Evolutionary conservation across 2,329 filamentous ascomycete species (phyloP).

Genomic region (Pseudogymnoascus sp.): DNA sequence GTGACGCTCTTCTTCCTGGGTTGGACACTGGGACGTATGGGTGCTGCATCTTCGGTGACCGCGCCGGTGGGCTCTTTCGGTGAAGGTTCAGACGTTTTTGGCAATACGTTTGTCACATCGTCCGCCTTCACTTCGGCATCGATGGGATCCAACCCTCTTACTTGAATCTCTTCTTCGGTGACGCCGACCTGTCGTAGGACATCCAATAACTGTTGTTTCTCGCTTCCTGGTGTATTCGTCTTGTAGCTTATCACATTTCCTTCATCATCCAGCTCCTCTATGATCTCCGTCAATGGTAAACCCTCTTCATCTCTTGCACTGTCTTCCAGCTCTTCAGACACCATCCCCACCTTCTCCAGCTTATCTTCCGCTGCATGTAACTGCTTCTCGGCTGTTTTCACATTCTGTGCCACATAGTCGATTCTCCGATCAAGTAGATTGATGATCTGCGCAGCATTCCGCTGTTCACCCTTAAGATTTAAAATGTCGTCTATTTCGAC

Average conservation of each 20-base stretch:
- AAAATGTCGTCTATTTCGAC: constrained; percentile 48
- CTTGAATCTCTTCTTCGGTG: constrained; percentile 32
- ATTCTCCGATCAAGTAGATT: constrained; percentile 66
- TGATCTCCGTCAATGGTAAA: constrained; percentile 79
- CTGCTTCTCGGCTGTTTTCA: constrained; percentile 65
- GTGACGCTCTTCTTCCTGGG: constrained; percentile 52
- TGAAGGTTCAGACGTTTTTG: neutral
- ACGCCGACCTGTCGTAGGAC: constrained; percentile 72
- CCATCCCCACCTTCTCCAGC: constrained; percentile 55
- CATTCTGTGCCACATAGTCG: constrained; percentile 84
- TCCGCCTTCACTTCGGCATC: neutral
- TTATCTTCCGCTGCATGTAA: constrained; percentile 61
- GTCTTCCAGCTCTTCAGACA: constrained; percentile 54
- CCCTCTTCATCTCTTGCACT: constrained; percentile 61
- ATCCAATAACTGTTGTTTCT: constrained; percentile 62
- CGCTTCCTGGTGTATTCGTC: constrained; percentile 60
- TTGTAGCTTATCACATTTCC: constrained; percentile 71
- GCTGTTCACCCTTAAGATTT: constrained; percentile 33
- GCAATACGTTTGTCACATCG: neutral
- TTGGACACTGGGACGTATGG: constrained; percentile 2
- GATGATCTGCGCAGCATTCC: constrained; percentile 56
- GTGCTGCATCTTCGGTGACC: neutral
- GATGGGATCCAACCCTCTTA: neutral
- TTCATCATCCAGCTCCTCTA: constrained; percentile 86
- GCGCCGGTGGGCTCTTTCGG: neutral